phyloP scores from a whole-genome alignment of 2,329 filamentous ascomycete genomes.

The Penicillium sp. region DNA sequence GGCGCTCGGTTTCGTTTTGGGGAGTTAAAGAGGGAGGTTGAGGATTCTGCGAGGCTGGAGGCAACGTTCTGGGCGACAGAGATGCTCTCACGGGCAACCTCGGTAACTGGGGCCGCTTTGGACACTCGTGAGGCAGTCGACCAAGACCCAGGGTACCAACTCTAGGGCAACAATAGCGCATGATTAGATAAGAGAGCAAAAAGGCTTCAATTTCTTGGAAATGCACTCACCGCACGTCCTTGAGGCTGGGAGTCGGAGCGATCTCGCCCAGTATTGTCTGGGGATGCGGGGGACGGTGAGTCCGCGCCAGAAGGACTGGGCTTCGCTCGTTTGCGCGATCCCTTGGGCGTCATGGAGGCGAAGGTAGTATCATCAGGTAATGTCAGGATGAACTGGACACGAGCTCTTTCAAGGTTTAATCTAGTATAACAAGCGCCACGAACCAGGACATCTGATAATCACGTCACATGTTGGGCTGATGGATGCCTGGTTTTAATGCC shows the following conservation, averaged over 20 bases:
- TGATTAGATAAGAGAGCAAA: constrained; percentile 8
- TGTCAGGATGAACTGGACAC: neutral
- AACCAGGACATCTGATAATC: constrained; percentile 27
- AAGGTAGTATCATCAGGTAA: constrained; percentile 35
- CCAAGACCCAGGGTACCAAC: constrained; percentile 50
- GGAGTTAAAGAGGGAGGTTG: constrained; percentile 28
- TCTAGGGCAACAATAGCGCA: constrained; percentile 21
- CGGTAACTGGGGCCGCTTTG: constrained; percentile 50
- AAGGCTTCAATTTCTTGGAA: neutral
- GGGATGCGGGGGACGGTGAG: constrained; percentile 25
- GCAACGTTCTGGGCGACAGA: constrained; percentile 42
- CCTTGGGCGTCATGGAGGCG: constrained; percentile 40
- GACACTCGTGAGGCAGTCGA: constrained; percentile 37
- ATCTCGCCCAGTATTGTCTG: constrained; percentile 27
- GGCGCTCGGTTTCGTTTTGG: constrained; percentile 31
- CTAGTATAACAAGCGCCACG: constrained; percentile 17
- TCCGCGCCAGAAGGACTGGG: constrained; percentile 37
- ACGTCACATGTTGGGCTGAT: constrained; percentile 33
- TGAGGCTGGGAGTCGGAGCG: constrained; percentile 28
- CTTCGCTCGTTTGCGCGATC: constrained; percentile 47
- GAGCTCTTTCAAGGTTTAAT: neutral
- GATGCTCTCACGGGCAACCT: constrained; percentile 52
- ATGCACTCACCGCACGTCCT: constrained; percentile 30
- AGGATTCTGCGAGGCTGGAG: constrained; percentile 36
- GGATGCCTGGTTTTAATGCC: constrained; percentile 14